Base-by-base conservation (phyloP, 495 filamentous ascomycete species). In the Lepraria neglecta region DNA sequence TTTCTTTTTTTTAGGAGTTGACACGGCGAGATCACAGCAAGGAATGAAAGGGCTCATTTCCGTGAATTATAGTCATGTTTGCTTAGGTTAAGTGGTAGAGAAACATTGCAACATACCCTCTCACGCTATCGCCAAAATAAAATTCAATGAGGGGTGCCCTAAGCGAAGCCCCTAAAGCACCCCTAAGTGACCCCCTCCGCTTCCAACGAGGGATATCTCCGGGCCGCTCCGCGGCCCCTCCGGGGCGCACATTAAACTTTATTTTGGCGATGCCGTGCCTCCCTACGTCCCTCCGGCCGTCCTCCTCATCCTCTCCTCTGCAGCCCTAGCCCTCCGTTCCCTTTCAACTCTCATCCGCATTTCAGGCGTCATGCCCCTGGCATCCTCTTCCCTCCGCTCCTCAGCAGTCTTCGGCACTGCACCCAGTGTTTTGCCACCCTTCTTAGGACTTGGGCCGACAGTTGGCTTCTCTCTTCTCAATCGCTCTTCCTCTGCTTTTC, bases 321-420 rank as follows among this genome's bases (percentile, higher is more conserved):
- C 90, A 15, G 91, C 91, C 61, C 90, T 82, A 14, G 88, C 91
- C 67, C 90, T 86, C 56, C 85, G 79, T 73, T 90, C 89, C 71
- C 89, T 78, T 70, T 96, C 91, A 66, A 96, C 65, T 69, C 80
- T 80, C 85, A 84, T 81, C 70, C 83, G 82, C 83, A 88, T 88
- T 76, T 96, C 90, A 3, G 88, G 82, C 17, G 87, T 91, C 80
- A 96, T 80, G 0, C 91, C 91, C 67, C 88, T 80, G 61, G 79
- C 84, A 69, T 95, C 90, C 70, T 95, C 89, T 67, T 88, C 86
- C 61, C 90, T 82, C 71, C 80, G 85, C 70, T 95, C 87, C 59
- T 86, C 80, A 1, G 82, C 84, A 3, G 85, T 85, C 74, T 87
- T 90, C 58, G 80, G 80, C 43, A 81, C 70, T 61, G 68, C 74